Conservation (phyloP, 1,284 basidiomycete species). For the Ceratorhiza oryzae-sativae region DNA sequence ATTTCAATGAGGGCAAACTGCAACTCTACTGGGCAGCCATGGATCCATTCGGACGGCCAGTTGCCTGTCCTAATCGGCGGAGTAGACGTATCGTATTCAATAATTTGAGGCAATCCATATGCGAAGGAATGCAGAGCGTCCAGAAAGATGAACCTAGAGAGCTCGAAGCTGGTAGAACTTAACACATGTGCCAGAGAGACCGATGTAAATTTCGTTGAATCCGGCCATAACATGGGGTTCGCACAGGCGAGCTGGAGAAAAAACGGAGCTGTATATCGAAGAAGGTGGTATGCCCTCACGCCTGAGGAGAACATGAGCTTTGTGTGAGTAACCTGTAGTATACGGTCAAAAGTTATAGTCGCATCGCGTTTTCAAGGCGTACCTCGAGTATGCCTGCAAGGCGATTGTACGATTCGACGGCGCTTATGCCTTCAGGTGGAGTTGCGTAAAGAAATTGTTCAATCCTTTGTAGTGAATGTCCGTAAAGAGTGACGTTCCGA, state of each 20-base stretch:
- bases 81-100: conserved; percentile 14
- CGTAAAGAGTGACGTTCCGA: neutral
- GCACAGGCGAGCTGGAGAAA: neutral
- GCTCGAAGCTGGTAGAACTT: neutral
- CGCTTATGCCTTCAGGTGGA: neutral
- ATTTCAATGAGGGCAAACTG: conserved; percentile 5
- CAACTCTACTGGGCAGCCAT: conserved; percentile 1
- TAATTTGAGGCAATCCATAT: conserved; percentile 2
- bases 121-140: conserved; percentile 3
- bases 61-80: neutral
- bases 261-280: neutral
- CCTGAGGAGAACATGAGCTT: neutral
- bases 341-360: neutral
- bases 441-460: neutral
- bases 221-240: neutral
- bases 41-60: neutral
- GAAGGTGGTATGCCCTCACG: neutral
- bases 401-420: neutral
- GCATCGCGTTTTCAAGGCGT: neutral
- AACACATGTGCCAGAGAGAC: neutral
- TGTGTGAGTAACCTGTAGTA: neutral
- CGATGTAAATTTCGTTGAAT: neutral
- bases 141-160: neutral
- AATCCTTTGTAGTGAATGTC: neutral
- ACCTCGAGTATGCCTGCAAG: conserved; percentile 23